Evolutionary conservation across 345 rosid genomes (phyloP).

Genomic region (Eucalyptus virginea): DNA sequence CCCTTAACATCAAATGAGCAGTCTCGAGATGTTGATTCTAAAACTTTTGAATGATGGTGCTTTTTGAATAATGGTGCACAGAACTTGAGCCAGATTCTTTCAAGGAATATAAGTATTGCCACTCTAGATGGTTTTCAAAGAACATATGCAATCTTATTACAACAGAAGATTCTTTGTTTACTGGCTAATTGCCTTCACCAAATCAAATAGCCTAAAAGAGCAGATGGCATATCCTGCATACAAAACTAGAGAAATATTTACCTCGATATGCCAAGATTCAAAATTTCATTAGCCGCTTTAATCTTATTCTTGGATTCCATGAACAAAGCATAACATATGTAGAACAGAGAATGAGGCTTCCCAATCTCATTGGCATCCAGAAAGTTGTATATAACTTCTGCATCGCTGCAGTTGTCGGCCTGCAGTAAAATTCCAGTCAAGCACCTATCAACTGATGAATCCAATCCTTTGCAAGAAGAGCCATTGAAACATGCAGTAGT

Average conservation of each 20-base stretch:
- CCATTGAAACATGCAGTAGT: background rate
- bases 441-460: background rate
- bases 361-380: constrained; percentile 83
- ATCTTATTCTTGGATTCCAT: constrained; percentile 72
- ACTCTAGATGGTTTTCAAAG: background rate
- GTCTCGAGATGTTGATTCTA: background rate
- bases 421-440: background rate
- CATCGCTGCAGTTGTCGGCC: constrained; percentile 83
- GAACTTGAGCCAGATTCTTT: background rate
- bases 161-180: background rate
- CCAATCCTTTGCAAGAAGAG: background rate
- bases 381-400: constrained; percentile 65
- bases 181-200: background rate
- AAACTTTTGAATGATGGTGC: background rate
- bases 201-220: background rate
- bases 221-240: background rate
- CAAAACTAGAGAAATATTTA: background rate
- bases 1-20: background rate
- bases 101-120: background rate
- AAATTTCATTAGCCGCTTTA: constrained; percentile 67
- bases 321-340: constrained; percentile 55
- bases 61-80: background rate
- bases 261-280: constrained; percentile 71
- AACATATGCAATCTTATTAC: background rate
- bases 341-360: constrained; percentile 40